Percentiles rank a stretch among this genome's conserved stretches.
Conservation (phyloP, 1,284 basidiomycete genomes). For the Boletus sp. region DNA sequence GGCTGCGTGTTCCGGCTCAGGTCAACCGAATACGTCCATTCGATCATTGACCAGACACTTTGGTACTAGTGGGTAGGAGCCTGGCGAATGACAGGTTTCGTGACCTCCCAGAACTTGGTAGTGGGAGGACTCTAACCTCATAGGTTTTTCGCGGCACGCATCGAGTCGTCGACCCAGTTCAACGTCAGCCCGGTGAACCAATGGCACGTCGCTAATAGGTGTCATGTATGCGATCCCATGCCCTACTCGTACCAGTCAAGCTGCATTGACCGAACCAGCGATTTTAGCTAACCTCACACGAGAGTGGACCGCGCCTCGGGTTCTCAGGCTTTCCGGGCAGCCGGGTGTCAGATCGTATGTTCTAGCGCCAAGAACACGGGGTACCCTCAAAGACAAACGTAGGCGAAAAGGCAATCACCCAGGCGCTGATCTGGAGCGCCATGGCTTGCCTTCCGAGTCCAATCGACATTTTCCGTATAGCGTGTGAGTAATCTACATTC, state of each 20-base stretch:
- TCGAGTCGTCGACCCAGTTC: too few species aligned
- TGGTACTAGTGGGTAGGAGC: background rate
- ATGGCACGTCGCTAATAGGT: too few species aligned
- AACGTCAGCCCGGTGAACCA: background rate
- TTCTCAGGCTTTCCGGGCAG: background rate
- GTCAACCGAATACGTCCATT: slow-evolving; percentile 25
- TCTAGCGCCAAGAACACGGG: background rate
- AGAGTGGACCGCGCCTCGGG: background rate
- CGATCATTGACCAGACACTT: background rate
- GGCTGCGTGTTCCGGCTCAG: slow-evolving; percentile 2
- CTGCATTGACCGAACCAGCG: background rate
- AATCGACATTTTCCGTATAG: background rate
- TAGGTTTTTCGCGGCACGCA: background rate
- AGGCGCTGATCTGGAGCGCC: background rate
- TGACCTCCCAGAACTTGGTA: background rate
- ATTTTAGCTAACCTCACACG: background rate
- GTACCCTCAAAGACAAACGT: background rate
- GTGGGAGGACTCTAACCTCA: too few species aligned
- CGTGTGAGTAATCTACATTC: background rate
- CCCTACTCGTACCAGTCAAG: too few species aligned
- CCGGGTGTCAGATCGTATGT: background rate
- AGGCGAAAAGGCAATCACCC: background rate
- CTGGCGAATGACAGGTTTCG: background rate
- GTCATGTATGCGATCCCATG: too few species aligned
- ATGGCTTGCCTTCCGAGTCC: background rate